A percentile compares a stretch with the other conserved stretches of the same genome.
Evolutionary conservation across 352 stramenopile species (phyloP).

Genomic region (Phytophthora pseudosyringae): DNA sequence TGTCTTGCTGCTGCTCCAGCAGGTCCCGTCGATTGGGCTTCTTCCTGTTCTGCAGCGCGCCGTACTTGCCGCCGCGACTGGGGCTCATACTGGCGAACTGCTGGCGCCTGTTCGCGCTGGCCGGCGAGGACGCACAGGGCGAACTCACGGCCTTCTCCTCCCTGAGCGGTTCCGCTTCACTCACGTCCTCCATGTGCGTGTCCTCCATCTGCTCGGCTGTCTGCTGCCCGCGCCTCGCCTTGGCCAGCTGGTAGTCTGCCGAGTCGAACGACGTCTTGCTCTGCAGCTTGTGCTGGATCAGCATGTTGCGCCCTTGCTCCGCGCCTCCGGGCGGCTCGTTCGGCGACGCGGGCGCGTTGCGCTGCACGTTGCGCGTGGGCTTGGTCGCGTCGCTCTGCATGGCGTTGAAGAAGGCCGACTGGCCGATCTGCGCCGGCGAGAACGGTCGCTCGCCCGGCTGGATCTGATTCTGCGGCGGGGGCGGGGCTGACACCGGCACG

Average conservation of each 20-base stretch:
- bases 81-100: constrained; percentile 69
- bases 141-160: constrained; percentile 44
- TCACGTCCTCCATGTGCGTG: constrained; percentile 41
- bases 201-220: constrained; percentile 15
- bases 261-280: constrained; percentile 80
- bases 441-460: constrained; percentile 7
- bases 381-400: constrained; percentile 34
- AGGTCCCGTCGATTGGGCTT: constrained; percentile 42
- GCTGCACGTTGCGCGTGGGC: constrained; percentile 32
- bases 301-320: constrained; percentile 60
- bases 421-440: constrained; percentile 50
- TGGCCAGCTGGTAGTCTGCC: constrained; percentile 76
- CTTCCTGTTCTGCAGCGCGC: constrained; percentile 37
- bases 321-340: constrained; percentile 40
- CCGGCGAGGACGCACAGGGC: constrained; percentile 45
- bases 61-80: constrained; percentile 56
- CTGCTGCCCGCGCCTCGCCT: constrained; percentile 19
- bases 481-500: not conserved
- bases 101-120: constrained; percentile 13
- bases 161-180: constrained; percentile 7
- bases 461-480: constrained; percentile 10
- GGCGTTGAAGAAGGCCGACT: constrained; percentile 50
- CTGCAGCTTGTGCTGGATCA: constrained; percentile 78
- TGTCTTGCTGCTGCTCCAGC: constrained; percentile 37
- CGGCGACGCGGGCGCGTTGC: constrained; percentile 4